These are phyloP conservation scores for Hemisphaericaspora subhashii DNA, from an alignment of 1,139 yeast species.

Conservation along the genomic window DNA sequence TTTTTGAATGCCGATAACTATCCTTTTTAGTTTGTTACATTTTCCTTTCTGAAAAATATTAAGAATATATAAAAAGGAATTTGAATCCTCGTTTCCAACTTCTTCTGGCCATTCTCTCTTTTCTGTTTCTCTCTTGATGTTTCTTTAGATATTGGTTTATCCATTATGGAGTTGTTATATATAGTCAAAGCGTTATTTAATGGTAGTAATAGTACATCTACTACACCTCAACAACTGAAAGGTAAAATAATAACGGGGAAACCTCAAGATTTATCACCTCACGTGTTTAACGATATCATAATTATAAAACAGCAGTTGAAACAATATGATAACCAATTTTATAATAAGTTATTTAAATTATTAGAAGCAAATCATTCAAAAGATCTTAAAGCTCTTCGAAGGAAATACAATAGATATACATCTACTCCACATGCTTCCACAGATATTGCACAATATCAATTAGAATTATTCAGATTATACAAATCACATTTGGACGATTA, in stretches of 20 bases:
- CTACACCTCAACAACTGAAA: slow-evolving; percentile 9
- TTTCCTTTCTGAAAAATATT: too few relatives aligned
- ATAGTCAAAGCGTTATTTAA: slow-evolving; percentile 8
- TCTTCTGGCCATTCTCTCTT: too few relatives aligned
- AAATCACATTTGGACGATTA: slow-evolving; percentile 21
- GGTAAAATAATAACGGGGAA: slow-evolving; percentile 17
- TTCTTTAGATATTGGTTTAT: too few relatives aligned
- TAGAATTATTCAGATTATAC: slow-evolving; percentile 17
- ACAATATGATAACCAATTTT: slow-evolving; percentile 20
- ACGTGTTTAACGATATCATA: slow-evolving; percentile 22
- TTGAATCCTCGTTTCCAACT: too few relatives aligned
- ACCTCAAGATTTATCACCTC: slow-evolving; percentile 20
- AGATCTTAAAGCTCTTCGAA: slow-evolving; percentile 16
- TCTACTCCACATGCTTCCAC: not conserved
- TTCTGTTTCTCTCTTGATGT: too few relatives aligned
- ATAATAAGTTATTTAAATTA: slow-evolving; percentile 19
- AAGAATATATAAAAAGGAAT: too few relatives aligned
- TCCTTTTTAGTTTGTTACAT: too few relatives aligned
- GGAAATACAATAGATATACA: slow-evolving; percentile 6
- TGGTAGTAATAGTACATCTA: slow-evolving; percentile 6
- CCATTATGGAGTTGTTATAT: slow-evolving; percentile 3
- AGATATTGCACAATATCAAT: slow-evolving; percentile 14
- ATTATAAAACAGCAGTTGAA: slow-evolving; percentile 20
- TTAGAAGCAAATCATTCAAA: slow-evolving; percentile 20
- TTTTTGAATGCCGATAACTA: too few relatives aligned